Percentiles rank a stretch among this genome's conserved stretches.
These are phyloP conservation scores for Boechera retrofracta DNA, from an alignment of 345 rosid species.

Conservation along the genomic window DNA sequence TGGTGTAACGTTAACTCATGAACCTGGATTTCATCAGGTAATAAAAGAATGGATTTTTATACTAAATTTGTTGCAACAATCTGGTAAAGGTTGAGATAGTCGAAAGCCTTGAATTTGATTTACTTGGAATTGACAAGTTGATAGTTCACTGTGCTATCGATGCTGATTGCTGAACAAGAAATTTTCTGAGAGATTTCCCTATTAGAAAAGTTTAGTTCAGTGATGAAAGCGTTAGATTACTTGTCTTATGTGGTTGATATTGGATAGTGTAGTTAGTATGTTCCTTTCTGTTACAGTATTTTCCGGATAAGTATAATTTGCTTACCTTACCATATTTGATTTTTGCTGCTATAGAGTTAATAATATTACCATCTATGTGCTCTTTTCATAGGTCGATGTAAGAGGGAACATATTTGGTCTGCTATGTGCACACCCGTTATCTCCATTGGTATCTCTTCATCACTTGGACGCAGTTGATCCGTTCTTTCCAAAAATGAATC, in stretches of 20 bases:
- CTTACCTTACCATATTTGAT: not conserved
- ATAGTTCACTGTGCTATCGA: slow-evolving; percentile 9
- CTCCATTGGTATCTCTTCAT: slow-evolving; percentile 85
- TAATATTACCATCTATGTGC: not conserved
- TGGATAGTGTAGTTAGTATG: slow-evolving; percentile 9
- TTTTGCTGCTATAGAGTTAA: not conserved
- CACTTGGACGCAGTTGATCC: slow-evolving; percentile 87
- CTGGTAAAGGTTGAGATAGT: not conserved
- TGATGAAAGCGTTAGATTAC: not conserved
- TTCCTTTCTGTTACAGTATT: not conserved
- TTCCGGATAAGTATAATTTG: not conserved
- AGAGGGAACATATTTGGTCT: slow-evolving; percentile 82
- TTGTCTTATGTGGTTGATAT: slow-evolving; percentile 20
- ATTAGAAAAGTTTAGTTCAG: not conserved
- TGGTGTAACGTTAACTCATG: slow-evolving; percentile 81
- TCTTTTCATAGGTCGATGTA: slow-evolving; percentile 66
- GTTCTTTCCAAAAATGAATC: slow-evolving; percentile 69
- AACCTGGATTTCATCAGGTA: slow-evolving; percentile 98
- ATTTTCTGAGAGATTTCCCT: not conserved
- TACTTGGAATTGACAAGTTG: not conserved
- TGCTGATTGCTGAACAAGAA: slow-evolving; percentile 16
- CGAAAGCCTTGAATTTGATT: slow-evolving; percentile 15
- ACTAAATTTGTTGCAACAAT: not conserved
- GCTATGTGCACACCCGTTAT: slow-evolving; percentile 81
- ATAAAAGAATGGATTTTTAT: slow-evolving; percentile 16